Percentiles rank a stretch among this genome's conserved stretches.
Conservation (phyloP, 768 basidiomycete species). For the Auricularia heimuer region DNA sequence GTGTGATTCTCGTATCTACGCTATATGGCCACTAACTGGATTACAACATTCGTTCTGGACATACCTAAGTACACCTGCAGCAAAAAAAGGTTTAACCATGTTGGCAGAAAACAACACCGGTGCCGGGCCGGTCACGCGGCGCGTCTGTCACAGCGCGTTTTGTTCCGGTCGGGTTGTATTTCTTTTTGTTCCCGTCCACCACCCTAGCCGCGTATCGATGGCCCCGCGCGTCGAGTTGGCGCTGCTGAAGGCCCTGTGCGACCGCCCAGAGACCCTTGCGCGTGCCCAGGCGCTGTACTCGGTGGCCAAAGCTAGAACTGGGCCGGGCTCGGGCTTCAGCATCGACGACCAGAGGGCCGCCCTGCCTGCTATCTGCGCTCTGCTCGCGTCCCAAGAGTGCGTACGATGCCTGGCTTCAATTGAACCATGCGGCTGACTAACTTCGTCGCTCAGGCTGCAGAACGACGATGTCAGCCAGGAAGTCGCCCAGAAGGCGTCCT, state of each 20-base stretch:
- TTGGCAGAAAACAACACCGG: no score
- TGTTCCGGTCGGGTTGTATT: neutral
- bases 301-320: conserved; percentile 32
- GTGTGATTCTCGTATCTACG: no score
- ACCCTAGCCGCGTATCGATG: conserved; percentile 12
- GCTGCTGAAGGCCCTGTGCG: conserved; percentile 19
- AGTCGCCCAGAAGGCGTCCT: neutral
- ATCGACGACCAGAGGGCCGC: conserved; percentile 31
- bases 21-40: no score
- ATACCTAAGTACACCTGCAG: no score
- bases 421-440: neutral
- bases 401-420: neutral
- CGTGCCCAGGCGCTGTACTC: conserved; percentile 27
- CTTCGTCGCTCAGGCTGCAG: neutral
- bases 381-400: conserved; percentile 40
- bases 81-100: no score
- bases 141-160: no score
- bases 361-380: conserved; percentile 40
- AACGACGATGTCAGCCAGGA: neutral
- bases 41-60: no score
- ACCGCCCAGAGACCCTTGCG: conserved; percentile 25
- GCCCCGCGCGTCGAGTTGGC: conserved; percentile 15
- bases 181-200: neutral
- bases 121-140: no score
- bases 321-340: conserved; percentile 34